Conservation (phyloP, 1,139 yeast genomes). For the Candida sp. region DNA sequence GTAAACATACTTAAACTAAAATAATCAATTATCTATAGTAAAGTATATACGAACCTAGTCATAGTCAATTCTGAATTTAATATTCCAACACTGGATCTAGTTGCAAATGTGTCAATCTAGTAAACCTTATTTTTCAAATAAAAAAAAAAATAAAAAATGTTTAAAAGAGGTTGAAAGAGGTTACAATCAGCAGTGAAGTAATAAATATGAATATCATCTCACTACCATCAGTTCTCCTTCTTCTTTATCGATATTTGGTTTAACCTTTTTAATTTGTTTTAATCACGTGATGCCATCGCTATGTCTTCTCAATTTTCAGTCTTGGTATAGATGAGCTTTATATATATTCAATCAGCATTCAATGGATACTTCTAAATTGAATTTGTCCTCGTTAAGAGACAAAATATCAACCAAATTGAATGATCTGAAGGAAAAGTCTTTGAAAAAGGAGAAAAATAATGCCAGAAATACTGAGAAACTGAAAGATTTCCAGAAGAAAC, state of each 20-base stretch:
- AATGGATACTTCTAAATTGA: constrained; percentile 34
- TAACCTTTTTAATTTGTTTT: no score
- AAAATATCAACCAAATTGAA: constrained; percentile 49
- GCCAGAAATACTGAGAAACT: constrained; percentile 5
- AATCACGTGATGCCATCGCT: neutral
- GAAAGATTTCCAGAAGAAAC: constrained; percentile 2
- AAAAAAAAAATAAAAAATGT: no score
- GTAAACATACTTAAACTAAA: no score
- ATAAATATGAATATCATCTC: no score
- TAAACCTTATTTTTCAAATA: no score
- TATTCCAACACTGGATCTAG: no score
- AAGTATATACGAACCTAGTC: no score
- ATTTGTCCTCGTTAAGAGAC: constrained; percentile 55
- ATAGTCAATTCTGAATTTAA: no score
- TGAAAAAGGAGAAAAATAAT: constrained; percentile 16
- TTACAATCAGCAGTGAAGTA: no score
- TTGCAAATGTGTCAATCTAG: no score
- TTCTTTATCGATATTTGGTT: neutral
- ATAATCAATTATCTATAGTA: no score
- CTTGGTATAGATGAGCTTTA: neutral
- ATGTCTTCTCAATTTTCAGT: neutral
- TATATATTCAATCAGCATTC: neutral
- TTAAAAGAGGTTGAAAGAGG: no score
- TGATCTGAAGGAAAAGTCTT: constrained; percentile 17
- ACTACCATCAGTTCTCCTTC: neutral